Evolutionary conservation across 495 filamentous ascomycete species (phyloP), one percentile per base, ranked within the genome.

Genomic region (Lindgomyces ingoldianus): DNA sequence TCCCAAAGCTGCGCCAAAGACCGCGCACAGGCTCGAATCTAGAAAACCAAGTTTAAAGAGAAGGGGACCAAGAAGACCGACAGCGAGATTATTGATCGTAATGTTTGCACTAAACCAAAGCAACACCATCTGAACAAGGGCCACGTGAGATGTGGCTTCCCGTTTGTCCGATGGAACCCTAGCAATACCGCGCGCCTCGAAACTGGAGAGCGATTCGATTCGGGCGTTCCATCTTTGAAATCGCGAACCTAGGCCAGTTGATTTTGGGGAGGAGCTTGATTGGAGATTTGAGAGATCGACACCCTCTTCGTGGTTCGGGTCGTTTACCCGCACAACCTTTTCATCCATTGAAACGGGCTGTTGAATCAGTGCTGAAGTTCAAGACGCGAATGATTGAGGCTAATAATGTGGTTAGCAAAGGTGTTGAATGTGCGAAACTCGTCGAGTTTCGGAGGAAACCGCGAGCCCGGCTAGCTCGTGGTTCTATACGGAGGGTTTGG

Each of bases 71-170:
- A 53, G 47, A 24, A 66, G 25, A 4, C 56, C 56, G 24, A 66
- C 30, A 9, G 36, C 33, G 26, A 66, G 30, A 26, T 51, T 66
- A 47, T 66, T 66, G 1, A 46, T 47, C 1, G 63, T 60, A 22
- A 66, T 46, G 41, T 66, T 51, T 49, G 45, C 47, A 24, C 55
- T 54, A 22, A 66, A 51, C 63, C 63, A 66, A 14, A 66, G 48
- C 16, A 66, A n/a, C n/a, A 45, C 46, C 12, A 66, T 61, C 33
- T 66, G 57, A n/a, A 60, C 25, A 19, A 60, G 53, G 12, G 53
- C 58, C 3, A 41, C 18, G 12, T 29, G 3, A 16, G 54, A 51
- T 3, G 30, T 19, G 14, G 24, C 45, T 16, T 66, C 14, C 18
- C 63, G 63, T 39, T 66, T 56, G 22, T 30, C 25, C 22, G 57